Conservation (phyloP, 2,329 filamentous ascomycete species). For the Botrytis pseudocinerea region DNA sequence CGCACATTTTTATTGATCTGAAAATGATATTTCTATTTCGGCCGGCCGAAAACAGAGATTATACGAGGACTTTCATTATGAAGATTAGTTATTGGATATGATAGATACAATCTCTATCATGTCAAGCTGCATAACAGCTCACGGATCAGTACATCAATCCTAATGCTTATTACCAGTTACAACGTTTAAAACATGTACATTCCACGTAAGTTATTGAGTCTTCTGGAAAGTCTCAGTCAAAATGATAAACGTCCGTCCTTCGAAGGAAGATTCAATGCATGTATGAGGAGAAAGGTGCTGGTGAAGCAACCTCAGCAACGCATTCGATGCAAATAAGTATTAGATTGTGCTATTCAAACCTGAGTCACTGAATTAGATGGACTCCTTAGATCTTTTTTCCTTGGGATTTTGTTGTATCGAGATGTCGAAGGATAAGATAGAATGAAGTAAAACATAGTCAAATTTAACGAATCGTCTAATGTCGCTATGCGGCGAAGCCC, state of each 20-base stretch:
- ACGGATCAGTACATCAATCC: not conserved
- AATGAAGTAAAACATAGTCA: not conserved
- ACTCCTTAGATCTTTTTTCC: not conserved
- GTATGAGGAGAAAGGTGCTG: not conserved
- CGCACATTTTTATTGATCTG: not conserved
- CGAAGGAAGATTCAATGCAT: not conserved
- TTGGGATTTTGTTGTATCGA: not conserved
- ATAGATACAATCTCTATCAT: not conserved
- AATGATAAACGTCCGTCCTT: not conserved
- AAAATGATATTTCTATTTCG: not conserved
- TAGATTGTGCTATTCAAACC: not conserved
- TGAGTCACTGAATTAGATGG: too few relatives aligned
- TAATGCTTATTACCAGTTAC: not conserved
- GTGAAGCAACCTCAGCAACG: not conserved
- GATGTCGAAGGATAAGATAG: not conserved
- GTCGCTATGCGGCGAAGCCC: not conserved
- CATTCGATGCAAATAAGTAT: not conserved
- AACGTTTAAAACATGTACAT: not conserved
- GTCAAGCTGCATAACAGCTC: not conserved
- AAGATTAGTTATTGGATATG: not conserved
- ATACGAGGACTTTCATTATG: fast-evolving
- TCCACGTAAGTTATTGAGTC: not conserved
- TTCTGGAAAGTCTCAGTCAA: not conserved
- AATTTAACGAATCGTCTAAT: not conserved
- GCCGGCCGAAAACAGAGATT: not conserved